phyloP scores from a whole-genome alignment of 495 filamentous ascomycete species.

The Lichenothelia convexa region DNA sequence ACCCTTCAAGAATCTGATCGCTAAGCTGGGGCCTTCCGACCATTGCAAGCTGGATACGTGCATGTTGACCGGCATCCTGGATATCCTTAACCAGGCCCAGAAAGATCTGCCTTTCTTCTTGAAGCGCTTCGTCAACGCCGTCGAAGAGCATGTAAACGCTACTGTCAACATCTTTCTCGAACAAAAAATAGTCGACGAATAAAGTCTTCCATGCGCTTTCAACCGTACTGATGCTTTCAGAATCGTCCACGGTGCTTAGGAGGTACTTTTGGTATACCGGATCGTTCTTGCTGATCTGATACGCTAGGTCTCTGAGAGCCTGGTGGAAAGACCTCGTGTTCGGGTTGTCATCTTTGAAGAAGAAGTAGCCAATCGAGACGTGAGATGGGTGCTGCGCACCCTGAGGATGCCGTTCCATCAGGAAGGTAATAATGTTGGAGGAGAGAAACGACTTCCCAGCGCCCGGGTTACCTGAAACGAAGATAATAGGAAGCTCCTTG shows the following conservation, averaged over 20 bases:
- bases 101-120: slow-evolving; percentile 12
- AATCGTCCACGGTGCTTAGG: slow-evolving; percentile 4
- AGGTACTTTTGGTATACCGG: slow-evolving; percentile 16
- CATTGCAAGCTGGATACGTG: slow-evolving; percentile 12
- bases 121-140: slow-evolving; percentile 20
- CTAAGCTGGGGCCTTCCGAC: slow-evolving; percentile 18
- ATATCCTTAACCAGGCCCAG: slow-evolving; percentile 5
- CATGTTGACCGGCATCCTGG: slow-evolving; percentile 2
- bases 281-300: slow-evolving; percentile 19
- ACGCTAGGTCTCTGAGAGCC: slow-evolving; percentile 18
- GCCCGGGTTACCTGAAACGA: slow-evolving; percentile 19
- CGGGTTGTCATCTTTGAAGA: slow-evolving; percentile 21
- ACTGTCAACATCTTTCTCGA: slow-evolving; percentile 6
- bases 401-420: slow-evolving; percentile 6
- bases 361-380: slow-evolving; percentile 19
- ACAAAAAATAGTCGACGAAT: slow-evolving; percentile 16
- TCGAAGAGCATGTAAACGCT: slow-evolving; percentile 19
- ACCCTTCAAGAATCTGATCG: slow-evolving; percentile 11
- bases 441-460: slow-evolving; percentile 21
- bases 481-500: slow-evolving; percentile 15
- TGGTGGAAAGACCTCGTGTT: slow-evolving; percentile 15
- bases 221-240: slow-evolving; percentile 13
- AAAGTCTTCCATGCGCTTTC: slow-evolving; percentile 18
- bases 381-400: slow-evolving; percentile 5
- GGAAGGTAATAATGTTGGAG: slow-evolving; percentile 15